These are phyloP conservation scores for Eucalyptus coolabah DNA, from an alignment of 345 rosid genomes.

Conservation along the genomic window DNA sequence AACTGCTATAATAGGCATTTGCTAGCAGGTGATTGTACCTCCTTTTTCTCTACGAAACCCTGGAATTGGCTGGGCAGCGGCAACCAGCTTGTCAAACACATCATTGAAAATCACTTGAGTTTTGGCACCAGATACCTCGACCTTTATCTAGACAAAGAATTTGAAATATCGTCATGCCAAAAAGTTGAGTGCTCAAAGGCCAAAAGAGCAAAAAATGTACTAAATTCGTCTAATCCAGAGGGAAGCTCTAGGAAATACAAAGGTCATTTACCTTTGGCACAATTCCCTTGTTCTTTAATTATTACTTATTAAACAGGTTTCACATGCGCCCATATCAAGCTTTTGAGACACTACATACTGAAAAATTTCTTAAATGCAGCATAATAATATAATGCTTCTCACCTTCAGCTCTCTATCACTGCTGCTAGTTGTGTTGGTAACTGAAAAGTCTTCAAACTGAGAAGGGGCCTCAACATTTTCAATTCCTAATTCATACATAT, in stretches of 20 bases:
- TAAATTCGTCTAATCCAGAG: background rate
- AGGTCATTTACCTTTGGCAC: background rate
- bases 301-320: background rate
- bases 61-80: slow-evolving; percentile 95
- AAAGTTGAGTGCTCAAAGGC: background rate
- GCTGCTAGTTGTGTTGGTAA: slow-evolving; percentile 5
- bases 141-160: slow-evolving; percentile 33
- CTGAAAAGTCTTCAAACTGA: slow-evolving; percentile 31
- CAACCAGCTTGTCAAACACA: slow-evolving; percentile 84
- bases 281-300: background rate
- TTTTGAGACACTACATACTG: background rate
- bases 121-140: slow-evolving; percentile 55
- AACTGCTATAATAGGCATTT: background rate
- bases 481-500: slow-evolving; percentile 9
- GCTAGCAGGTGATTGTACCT: slow-evolving; percentile 23
- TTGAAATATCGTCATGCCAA: background rate
- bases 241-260: background rate
- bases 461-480: slow-evolving; percentile 31
- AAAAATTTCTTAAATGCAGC: background rate
- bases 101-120: slow-evolving; percentile 48
- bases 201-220: background rate
- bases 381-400: background rate
- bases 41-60: slow-evolving; percentile 95
- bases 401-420: slow-evolving; percentile 37
- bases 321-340: background rate